A percentile compares a stretch with the other conserved stretches of the same genome.
Conservation (phyloP, 2,329 filamentous ascomycete species). For the Scleromitrula shiraiana region DNA sequence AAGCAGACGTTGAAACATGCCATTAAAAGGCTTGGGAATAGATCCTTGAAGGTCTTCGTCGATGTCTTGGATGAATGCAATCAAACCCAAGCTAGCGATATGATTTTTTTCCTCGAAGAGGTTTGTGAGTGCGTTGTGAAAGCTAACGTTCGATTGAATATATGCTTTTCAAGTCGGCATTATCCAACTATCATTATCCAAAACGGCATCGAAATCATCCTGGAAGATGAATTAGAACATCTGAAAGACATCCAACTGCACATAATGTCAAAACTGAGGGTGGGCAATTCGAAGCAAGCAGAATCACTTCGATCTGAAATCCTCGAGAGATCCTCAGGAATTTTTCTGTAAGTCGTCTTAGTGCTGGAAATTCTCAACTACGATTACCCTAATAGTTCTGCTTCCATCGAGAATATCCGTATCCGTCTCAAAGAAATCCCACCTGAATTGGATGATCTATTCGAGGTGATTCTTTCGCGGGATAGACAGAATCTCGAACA, state of each 20-base stretch:
- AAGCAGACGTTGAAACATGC: constrained; percentile 21
- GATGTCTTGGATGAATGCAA: constrained; percentile 25
- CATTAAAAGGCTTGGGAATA: constrained; percentile 23
- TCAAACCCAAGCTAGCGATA: constrained; percentile 6
- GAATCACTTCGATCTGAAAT: constrained; percentile 13
- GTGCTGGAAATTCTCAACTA: constrained; percentile 35
- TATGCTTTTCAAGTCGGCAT: constrained; percentile 27
- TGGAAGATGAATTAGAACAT: constrained; percentile 25
- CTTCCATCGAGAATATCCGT: constrained; percentile 29
- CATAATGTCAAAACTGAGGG: constrained; percentile 20
- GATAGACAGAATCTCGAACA: constrained; percentile 36
- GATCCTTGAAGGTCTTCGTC: constrained; percentile 27
- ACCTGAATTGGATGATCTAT: constrained; percentile 12
- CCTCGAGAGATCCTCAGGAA: constrained; percentile 13
- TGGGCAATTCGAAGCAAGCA: constrained; percentile 13
- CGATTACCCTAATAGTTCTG: constrained; percentile 29
- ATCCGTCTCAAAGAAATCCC: constrained; percentile 28
- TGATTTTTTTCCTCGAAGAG: constrained; percentile 19
- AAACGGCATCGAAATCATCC: constrained; percentile 18
- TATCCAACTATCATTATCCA: constrained; percentile 23
- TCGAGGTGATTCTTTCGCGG: constrained; percentile 27
- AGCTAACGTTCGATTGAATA: constrained; percentile 12
- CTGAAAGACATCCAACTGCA: constrained; percentile 25
- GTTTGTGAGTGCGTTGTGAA: constrained; percentile 13
- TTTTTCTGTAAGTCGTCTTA: constrained; percentile 22